A percentile compares a stretch with the other conserved stretches of the same genome.
These are phyloP conservation scores for Starmerella ratchasimensis DNA, from an alignment of 805 yeast genomes.

Conservation along the genomic window DNA sequence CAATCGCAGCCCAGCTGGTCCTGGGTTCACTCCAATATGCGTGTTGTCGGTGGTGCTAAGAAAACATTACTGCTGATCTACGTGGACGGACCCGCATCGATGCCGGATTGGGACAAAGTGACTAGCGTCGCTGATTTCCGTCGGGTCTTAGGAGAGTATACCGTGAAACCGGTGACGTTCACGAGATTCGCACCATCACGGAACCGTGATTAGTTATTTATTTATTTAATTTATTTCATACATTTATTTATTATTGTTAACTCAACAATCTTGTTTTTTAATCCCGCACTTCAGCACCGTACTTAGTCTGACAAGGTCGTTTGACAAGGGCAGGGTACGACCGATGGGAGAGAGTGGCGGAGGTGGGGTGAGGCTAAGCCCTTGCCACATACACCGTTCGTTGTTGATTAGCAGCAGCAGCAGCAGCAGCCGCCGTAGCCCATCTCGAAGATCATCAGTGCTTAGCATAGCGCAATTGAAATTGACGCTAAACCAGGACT, in stretches of 20 bases:
- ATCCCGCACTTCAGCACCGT: too few relatives aligned
- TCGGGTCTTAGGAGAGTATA: constrained; percentile 32
- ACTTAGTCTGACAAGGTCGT: too few relatives aligned
- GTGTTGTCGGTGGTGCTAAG: constrained; percentile 79
- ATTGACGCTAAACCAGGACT: too few relatives aligned
- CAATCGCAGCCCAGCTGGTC: constrained; percentile 33
- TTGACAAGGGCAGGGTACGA: too few relatives aligned
- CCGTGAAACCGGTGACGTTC: constrained; percentile 52
- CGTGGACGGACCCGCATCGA: constrained; percentile 40
- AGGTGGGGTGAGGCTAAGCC: neutral
- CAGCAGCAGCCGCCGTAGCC: neutral
- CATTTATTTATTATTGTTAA: too few relatives aligned
- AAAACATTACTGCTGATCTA: constrained; percentile 60
- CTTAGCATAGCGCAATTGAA: neutral
- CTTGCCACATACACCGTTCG: neutral
- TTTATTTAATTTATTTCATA: neutral
- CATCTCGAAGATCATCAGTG: neutral
- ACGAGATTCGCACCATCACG: constrained; percentile 78
- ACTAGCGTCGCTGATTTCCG: constrained; percentile 21
- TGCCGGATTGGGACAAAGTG: constrained; percentile 18
- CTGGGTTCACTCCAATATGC: constrained; percentile 54
- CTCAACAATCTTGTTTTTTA: too few relatives aligned
- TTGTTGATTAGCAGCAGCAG: neutral
- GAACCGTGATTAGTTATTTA: constrained; percentile 47
- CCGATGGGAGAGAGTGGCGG: too few relatives aligned